Evolutionary conservation across 1,139 yeast species (phyloP).

Genomic region (Yamadazyma dushanensis): DNA sequence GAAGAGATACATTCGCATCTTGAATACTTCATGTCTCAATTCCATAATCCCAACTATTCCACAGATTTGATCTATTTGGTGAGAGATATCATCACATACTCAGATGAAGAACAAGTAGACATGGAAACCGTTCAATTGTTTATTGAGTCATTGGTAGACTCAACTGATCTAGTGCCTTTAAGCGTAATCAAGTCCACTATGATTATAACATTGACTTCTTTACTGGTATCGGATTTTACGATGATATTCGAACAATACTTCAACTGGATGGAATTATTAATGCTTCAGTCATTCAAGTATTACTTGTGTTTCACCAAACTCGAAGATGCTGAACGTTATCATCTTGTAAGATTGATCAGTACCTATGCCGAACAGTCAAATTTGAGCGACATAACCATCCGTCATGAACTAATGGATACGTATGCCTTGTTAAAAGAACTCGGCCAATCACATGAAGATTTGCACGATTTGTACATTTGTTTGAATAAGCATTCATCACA

Average conservation of each 20-base stretch:
- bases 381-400: neutral
- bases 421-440: neutral
- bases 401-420: neutral
- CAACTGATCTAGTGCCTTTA: neutral
- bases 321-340: neutral
- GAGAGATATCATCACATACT: conserved; percentile 14
- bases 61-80: conserved; percentile 10
- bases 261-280: neutral
- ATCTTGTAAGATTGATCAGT: neutral
- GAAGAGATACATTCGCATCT: conserved; percentile 3
- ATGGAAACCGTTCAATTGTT: conserved; percentile 2
- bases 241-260: conserved; percentile 3
- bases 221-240: conserved; percentile 4
- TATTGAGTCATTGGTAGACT: conserved; percentile 3
- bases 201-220: conserved; percentile 5
- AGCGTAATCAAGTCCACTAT: conserved; percentile 3
- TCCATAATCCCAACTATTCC: neutral
- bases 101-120: conserved; percentile 8
- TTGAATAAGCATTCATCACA: neutral
- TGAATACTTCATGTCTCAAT: conserved; percentile 4
- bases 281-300: conserved; percentile 12
- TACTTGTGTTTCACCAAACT: conserved; percentile 18
- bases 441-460: neutral
- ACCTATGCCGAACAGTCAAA: neutral
- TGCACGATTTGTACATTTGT: neutral